A percentile compares a stretch with the other conserved stretches of the same genome.
These are phyloP conservation scores for Pleurotus tuoliensis DNA, from an alignment of 768 basidiomycete genomes.

Conservation along the genomic window DNA sequence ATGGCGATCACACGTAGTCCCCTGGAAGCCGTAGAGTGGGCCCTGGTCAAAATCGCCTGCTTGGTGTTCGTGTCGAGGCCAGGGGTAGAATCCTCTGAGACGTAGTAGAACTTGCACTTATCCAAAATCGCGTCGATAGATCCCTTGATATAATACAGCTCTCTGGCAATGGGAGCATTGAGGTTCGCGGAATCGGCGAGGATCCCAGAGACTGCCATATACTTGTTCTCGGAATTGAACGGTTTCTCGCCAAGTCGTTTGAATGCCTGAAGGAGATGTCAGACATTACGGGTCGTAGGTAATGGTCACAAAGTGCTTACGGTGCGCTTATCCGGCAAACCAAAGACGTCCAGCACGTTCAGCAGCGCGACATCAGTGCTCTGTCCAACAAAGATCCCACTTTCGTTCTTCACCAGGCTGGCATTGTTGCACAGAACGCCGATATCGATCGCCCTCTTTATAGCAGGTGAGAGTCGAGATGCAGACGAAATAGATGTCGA, in stretches of 20 bases:
- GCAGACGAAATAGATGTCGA: not conserved
- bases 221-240: slow-evolving; percentile 93
- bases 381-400: slow-evolving; percentile 78
- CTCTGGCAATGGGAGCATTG: slow-evolving; percentile 37
- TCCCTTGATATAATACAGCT: slow-evolving; percentile 90
- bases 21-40: slow-evolving; percentile 64
- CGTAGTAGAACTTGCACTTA: slow-evolving; percentile 85
- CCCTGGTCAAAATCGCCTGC: slow-evolving; percentile 65
- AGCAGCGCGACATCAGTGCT: slow-evolving; percentile 91
- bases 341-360: slow-evolving; percentile 69
- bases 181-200: slow-evolving; percentile 36
- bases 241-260: slow-evolving; percentile 74
- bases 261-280: slow-evolving; percentile 44
- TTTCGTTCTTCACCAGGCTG: slow-evolving; percentile 55
- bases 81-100: slow-evolving; percentile 86
- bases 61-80: slow-evolving; percentile 66
- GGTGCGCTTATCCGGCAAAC: slow-evolving; percentile 62
- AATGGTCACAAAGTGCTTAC: slow-evolving; percentile 36
- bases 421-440: slow-evolving; percentile 93
- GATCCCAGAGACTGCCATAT: slow-evolving; percentile 84
- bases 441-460: slow-evolving; percentile 73
- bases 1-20: slow-evolving; percentile 89
- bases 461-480: slow-evolving; percentile 50
- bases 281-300: not conserved
- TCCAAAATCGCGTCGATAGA: slow-evolving; percentile 86